These are phyloP conservation scores for Nemania diffusa DNA, from an alignment of 2,329 filamentous ascomycete species.

Conservation along the genomic window DNA sequence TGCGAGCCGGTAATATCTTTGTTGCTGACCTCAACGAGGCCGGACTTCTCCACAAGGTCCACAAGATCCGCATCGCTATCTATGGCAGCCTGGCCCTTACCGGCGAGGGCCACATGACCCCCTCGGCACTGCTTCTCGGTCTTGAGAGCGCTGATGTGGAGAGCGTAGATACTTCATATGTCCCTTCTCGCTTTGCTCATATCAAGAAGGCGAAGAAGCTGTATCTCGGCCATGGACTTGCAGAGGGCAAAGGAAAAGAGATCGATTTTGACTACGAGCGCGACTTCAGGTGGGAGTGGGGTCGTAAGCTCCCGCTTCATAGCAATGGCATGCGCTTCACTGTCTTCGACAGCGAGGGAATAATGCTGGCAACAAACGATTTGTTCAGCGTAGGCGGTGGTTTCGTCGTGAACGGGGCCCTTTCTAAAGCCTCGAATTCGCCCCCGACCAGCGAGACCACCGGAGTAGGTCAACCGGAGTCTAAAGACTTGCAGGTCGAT, in stretches of 20 bases:
- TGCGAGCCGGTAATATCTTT: conserved; percentile 64
- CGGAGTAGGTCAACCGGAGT: conserved; percentile 33
- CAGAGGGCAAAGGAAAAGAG: conserved; percentile 55
- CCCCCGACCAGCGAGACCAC: conserved; percentile 31
- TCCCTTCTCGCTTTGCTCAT: conserved; percentile 57
- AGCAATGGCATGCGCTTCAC: conserved; percentile 64
- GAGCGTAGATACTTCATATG: conserved; percentile 60
- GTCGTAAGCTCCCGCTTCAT: conserved; percentile 61
- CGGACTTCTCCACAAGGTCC: conserved; percentile 56
- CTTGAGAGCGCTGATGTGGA: conserved; percentile 62
- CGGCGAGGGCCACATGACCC: conserved; percentile 64
- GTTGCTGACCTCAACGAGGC: conserved; percentile 60
- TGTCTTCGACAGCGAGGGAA: conserved; percentile 60
- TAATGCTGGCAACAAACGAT: conserved; percentile 60
- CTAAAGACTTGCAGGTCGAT: conserved; percentile 42
- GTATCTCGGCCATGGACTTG: conserved; percentile 55
- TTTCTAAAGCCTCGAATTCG: conserved; percentile 55
- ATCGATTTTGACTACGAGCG: conserved; percentile 61
- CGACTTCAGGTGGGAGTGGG: conserved; percentile 64
- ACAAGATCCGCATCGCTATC: conserved; percentile 60
- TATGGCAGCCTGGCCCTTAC: conserved; percentile 63
- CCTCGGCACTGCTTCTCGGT: conserved; percentile 60
- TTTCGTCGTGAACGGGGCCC: conserved; percentile 62
- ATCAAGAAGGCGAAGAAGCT: conserved; percentile 60
- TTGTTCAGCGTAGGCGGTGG: conserved; percentile 64